A percentile compares a stretch with the other conserved stretches of the same genome.
These are phyloP conservation scores for Penicillium steckii DNA, from an alignment of 495 filamentous ascomycete genomes.

Conservation along the genomic window DNA sequence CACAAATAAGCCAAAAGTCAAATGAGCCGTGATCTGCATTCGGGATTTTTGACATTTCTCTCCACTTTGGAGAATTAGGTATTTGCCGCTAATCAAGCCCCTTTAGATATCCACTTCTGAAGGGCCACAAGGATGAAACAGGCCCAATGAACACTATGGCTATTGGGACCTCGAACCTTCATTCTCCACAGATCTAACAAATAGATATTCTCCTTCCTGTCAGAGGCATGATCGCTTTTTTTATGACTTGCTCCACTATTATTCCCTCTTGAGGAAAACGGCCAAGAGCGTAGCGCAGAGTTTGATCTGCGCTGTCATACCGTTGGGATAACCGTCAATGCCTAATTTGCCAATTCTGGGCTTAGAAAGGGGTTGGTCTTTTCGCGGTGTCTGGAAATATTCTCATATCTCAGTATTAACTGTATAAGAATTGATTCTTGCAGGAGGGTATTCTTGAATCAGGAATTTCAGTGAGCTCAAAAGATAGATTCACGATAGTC, in stretches of 20 bases:
- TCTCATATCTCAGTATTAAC: too few relatives aligned
- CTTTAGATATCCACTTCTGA: not conserved
- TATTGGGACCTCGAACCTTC: not conserved
- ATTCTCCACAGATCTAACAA: not conserved
- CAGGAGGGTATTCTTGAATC: too few relatives aligned
- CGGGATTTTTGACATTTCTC: conserved; percentile 7
- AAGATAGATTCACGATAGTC: too few relatives aligned
- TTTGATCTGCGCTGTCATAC: conserved; percentile 14
- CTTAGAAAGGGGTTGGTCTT: too few relatives aligned
- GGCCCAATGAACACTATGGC: not conserved
- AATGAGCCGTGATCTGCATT: conserved; percentile 13
- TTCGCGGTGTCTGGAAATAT: too few relatives aligned
- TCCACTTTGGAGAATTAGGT: not conserved
- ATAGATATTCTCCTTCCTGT: conserved; percentile 1
- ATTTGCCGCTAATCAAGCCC: not conserved
- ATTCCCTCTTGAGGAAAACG: not conserved
- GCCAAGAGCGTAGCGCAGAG: too few relatives aligned
- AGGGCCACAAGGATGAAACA: not conserved
- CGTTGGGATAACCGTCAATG: not conserved
- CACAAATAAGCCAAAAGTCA: conserved; percentile 1
- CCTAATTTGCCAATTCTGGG: not conserved
- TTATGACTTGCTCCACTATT: not conserved
- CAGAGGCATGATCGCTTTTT: conserved; percentile 3
- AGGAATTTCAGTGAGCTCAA: too few relatives aligned
- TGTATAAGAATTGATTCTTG: too few relatives aligned